These are phyloP conservation scores for Phytophthora citrophthora DNA, from an alignment of 352 stramenopile genomes.

Conservation along the genomic window DNA sequence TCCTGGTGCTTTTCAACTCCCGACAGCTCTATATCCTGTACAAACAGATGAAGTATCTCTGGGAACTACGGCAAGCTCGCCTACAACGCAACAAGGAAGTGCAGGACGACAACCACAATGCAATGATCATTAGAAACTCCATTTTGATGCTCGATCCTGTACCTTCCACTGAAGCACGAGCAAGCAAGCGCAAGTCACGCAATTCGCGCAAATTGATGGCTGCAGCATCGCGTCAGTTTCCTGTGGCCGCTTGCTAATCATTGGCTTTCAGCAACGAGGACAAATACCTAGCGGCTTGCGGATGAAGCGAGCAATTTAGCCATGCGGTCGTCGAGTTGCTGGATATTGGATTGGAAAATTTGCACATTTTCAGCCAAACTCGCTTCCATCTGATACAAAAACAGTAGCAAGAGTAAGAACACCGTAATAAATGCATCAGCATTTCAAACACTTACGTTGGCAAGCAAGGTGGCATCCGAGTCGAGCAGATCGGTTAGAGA, in stretches of 20 bases:
- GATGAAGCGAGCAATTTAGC: slow-evolving; percentile 43
- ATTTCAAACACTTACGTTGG: slow-evolving; percentile 60
- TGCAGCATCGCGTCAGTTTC: slow-evolving; percentile 18
- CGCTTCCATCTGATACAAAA: slow-evolving; percentile 62
- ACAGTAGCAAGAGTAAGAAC: slow-evolving; percentile 15
- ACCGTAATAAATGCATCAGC: slow-evolving; percentile 3
- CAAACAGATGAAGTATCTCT: slow-evolving; percentile 78
- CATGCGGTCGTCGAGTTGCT: slow-evolving; percentile 80
- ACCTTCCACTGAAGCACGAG: slow-evolving; percentile 39
- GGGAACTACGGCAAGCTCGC: slow-evolving; percentile 51
- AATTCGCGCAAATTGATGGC: slow-evolving; percentile 33
- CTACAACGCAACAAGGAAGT: slow-evolving; percentile 35
- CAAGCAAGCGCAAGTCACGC: slow-evolving; percentile 32
- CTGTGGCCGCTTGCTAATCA: slow-evolving; percentile 28
- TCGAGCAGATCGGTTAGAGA: slow-evolving; percentile 64
- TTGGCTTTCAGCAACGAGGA: slow-evolving; percentile 8
- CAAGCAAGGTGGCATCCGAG: slow-evolving; percentile 65
- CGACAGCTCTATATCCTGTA: slow-evolving; percentile 79
- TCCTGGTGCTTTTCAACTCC: slow-evolving; percentile 81
- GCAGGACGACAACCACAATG: slow-evolving; percentile 27
- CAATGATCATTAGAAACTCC: slow-evolving; percentile 42
- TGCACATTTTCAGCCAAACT: slow-evolving; percentile 77
- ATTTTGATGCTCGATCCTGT: slow-evolving; percentile 42
- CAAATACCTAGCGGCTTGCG: slow-evolving; percentile 22
- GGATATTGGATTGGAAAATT: slow-evolving; percentile 81